Percentiles rank a stretch among this genome's conserved stretches.
These are phyloP conservation scores for Colletotrichum neosansevieriae DNA, from an alignment of 2,329 filamentous ascomycete species.

Conservation along the genomic window DNA sequence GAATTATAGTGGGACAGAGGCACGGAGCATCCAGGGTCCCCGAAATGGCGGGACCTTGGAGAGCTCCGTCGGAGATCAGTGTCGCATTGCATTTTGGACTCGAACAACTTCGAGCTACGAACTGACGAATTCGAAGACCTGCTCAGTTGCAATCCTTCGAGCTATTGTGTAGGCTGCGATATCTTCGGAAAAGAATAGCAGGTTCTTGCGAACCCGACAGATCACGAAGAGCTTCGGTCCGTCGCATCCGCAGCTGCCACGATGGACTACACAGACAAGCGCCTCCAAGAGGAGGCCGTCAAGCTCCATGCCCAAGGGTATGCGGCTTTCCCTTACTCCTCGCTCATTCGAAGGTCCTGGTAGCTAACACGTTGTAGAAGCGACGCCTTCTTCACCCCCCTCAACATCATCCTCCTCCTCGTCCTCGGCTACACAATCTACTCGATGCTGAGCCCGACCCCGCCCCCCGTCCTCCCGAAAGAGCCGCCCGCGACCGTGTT, in stretches of 20 bases:
- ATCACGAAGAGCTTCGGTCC: not conserved
- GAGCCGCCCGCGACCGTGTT: constrained; percentile 72
- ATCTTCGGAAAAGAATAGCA: no score
- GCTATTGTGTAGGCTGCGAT: not conserved
- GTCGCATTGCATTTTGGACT: not conserved
- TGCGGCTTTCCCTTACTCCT: constrained; percentile 32
- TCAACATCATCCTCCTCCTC: constrained; percentile 71
- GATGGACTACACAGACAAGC: constrained; percentile 71
- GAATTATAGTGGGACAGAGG: constrained; percentile 12
- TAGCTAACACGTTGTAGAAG: constrained; percentile 42
- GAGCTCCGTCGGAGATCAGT: constrained; percentile 28
- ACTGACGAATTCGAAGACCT: not conserved
- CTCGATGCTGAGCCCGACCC: constrained; percentile 62
- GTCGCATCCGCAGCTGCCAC: constrained; percentile 2
- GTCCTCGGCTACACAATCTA: constrained; percentile 71
- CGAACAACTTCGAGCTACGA: constrained; percentile 4
- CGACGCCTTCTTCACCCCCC: constrained; percentile 66
- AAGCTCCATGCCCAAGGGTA: constrained; percentile 55
- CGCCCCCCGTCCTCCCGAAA: constrained; percentile 61
- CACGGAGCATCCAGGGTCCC: constrained; percentile 4
- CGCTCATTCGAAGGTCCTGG: not conserved
- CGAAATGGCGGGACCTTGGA: constrained; percentile 28
- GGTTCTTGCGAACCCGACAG: not conserved
- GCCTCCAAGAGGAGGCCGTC: constrained; percentile 65
- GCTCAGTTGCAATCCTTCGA: not conserved